Conservation (phyloP, 768 basidiomycete species). For the Mycena chlorophos region DNA sequence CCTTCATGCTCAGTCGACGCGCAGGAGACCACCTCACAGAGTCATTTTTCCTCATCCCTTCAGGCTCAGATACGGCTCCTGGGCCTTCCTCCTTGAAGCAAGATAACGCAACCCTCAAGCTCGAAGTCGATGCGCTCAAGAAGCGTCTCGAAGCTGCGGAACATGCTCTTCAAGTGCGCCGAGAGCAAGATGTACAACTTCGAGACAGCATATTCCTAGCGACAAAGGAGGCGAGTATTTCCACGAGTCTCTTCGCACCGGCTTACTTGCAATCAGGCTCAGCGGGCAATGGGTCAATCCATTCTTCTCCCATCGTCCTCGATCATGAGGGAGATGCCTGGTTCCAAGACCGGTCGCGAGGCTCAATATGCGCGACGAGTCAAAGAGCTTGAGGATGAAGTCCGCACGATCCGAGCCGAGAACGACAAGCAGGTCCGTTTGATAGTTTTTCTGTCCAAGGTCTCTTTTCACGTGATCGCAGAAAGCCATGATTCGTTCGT, state of each 20-base stretch:
- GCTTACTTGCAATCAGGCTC: conserved; percentile 52
- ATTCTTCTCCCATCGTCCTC: conserved; percentile 34
- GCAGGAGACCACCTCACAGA: conserved; percentile 71
- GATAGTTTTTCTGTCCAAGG: neutral
- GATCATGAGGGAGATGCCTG: conserved; percentile 21
- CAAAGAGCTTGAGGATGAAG: conserved; percentile 82
- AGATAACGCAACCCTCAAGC: conserved; percentile 67
- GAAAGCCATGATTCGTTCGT: conserved; percentile 82
- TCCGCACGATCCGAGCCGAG: conserved; percentile 59
- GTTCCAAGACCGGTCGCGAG: conserved; percentile 22
- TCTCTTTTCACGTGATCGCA: conserved; percentile 31
- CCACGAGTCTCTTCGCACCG: neutral
- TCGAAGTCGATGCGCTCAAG: conserved; percentile 58
- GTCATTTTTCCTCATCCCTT: conserved; percentile 76
- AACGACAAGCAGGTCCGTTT: conserved; percentile 75
- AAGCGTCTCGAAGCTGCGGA: conserved; percentile 62
- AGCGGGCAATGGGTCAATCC: conserved; percentile 75
- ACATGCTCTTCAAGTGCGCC: conserved; percentile 61
- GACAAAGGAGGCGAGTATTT: conserved; percentile 53
- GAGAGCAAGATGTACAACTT: conserved; percentile 77
- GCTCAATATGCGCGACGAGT: conserved; percentile 60
- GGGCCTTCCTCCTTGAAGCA: conserved; percentile 52
- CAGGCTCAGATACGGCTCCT: conserved; percentile 50
- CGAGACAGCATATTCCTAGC: conserved; percentile 78
- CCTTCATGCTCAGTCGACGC: neutral